A percentile compares a stretch with the other conserved stretches of the same genome.
These are phyloP conservation scores for Trichophyton mentagrophytes DNA, from an alignment of 2,329 filamentous ascomycete species.

Conservation along the genomic window DNA sequence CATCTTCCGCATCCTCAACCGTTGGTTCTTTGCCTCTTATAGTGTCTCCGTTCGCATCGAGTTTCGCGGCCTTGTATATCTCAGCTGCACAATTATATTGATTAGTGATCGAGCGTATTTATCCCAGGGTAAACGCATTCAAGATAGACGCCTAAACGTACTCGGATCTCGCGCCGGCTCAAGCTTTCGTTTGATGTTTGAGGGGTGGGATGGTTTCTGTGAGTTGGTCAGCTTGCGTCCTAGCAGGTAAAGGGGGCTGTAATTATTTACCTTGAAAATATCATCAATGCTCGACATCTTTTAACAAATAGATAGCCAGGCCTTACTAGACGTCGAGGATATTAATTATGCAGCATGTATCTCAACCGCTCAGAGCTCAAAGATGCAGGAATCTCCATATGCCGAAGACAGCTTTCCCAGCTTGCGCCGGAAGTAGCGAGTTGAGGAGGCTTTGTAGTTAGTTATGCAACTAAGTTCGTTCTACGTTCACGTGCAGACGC, in stretches of 20 bases:
- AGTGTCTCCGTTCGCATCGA: constrained; percentile 38
- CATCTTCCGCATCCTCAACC: constrained; percentile 39
- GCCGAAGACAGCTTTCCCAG: neutral
- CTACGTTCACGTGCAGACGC: constrained; percentile 19
- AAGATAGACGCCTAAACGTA: constrained; percentile 17
- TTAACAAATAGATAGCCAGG: neutral
- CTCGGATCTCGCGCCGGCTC: constrained; percentile 42
- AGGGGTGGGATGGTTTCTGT: constrained; percentile 38
- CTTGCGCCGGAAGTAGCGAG: neutral
- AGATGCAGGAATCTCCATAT: too few species aligned
- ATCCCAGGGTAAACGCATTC: neutral
- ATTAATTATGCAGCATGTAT: neutral
- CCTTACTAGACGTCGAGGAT: neutral
- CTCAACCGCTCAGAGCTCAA: neutral
- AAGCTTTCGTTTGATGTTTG: constrained; percentile 45
- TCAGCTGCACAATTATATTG: constrained; percentile 26
- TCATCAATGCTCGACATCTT: constrained; percentile 50
- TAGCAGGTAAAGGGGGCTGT: neutral
- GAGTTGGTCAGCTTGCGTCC: constrained; percentile 12
- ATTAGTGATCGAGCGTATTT: neutral
- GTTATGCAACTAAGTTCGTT: too few species aligned
- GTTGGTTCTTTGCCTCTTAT: constrained; percentile 35
- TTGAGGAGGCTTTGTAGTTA: constrained; percentile 5
- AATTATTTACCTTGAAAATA: constrained; percentile 42
- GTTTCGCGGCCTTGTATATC: constrained; percentile 49